Conservation (phyloP, 1,284 basidiomycete genomes). For the Chalciporus sp. region DNA sequence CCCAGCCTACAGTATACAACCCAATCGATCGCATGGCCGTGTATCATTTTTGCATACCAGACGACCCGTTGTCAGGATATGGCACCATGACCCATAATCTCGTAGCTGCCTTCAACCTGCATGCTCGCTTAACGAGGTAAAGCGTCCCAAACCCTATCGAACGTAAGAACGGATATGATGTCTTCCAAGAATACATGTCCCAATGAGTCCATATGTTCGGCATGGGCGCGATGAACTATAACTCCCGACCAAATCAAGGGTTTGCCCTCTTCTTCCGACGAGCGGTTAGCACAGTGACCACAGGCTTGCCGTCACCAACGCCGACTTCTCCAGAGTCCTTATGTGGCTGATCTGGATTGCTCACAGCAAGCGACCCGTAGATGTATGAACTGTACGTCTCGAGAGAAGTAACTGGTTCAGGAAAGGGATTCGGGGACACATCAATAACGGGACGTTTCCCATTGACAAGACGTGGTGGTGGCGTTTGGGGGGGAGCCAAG, state of each 20-base stretch:
- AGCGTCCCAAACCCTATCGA: background rate
- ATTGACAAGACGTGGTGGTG: constrained; percentile 40
- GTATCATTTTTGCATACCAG: background rate
- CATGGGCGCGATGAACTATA: constrained; percentile 13
- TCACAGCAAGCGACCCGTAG: constrained; percentile 54
- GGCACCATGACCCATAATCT: constrained; percentile 9
- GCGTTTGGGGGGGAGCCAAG: constrained; percentile 49
- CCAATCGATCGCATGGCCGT: background rate
- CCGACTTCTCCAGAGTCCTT: constrained; percentile 16
- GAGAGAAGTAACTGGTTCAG: constrained; percentile 60
- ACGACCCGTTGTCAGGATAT: background rate
- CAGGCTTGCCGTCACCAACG: constrained; percentile 19
- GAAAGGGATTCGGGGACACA: constrained; percentile 64
- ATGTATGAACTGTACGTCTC: constrained; percentile 62
- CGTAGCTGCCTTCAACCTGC: background rate
- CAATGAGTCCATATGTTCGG: constrained; percentile 8
- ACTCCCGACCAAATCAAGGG: constrained; percentile 26
- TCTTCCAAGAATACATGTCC: constrained; percentile 1
- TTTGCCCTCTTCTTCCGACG: constrained; percentile 57
- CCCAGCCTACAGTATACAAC: constrained; percentile 11
- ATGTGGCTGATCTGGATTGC: constrained; percentile 43
- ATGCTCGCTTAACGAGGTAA: constrained; percentile 4
- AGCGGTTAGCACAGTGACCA: constrained; percentile 59
- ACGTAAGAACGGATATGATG: constrained; percentile 20
- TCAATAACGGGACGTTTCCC: constrained; percentile 41